These are phyloP conservation scores for Trichosporon sp. DNA, from an alignment of 1,284 basidiomycete genomes.

Conservation along the genomic window DNA sequence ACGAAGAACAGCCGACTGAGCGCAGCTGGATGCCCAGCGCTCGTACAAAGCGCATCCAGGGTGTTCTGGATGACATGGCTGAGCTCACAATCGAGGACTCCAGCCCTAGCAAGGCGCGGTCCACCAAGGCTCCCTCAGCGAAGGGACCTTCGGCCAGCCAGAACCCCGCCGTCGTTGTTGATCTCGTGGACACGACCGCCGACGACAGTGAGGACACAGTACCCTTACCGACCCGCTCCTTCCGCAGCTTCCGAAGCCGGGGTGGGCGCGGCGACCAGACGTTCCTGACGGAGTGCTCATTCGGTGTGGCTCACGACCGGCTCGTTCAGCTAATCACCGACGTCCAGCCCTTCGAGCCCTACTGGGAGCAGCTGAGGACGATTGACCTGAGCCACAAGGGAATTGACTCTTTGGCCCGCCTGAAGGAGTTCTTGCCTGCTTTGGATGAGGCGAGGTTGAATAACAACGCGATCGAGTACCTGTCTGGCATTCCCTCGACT, in stretches of 20 bases:
- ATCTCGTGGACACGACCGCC: neutral
- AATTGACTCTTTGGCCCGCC: constrained; percentile 79
- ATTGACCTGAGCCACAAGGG: constrained; percentile 76
- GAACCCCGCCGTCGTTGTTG: constrained; percentile 9
- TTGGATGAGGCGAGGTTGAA: constrained; percentile 75
- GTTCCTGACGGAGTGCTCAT: constrained; percentile 87
- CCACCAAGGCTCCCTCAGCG: constrained; percentile 23
- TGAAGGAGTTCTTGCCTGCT: constrained; percentile 89
- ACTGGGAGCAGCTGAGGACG: constrained; percentile 76
- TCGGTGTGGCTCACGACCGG: constrained; percentile 82
- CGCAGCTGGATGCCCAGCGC: constrained; percentile 57
- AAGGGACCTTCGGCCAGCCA: neutral
- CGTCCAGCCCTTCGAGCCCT: constrained; percentile 87
- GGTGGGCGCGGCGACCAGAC: constrained; percentile 59
- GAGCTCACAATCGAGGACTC: constrained; percentile 54
- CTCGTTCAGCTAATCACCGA: constrained; percentile 91
- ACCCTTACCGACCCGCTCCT: constrained; percentile 16
- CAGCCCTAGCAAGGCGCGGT: neutral
- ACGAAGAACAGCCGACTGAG: constrained; percentile 25
- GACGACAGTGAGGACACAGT: constrained; percentile 19
- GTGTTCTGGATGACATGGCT: constrained; percentile 67
- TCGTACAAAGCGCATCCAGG: constrained; percentile 70
- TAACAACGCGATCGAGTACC: constrained; percentile 73
- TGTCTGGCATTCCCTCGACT: constrained; percentile 74
- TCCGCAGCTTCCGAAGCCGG: constrained; percentile 23